Base-by-base conservation (phyloP, 225 moss, liverwort and hornwort genomes). In the Pleurozium schreberi region DNA sequence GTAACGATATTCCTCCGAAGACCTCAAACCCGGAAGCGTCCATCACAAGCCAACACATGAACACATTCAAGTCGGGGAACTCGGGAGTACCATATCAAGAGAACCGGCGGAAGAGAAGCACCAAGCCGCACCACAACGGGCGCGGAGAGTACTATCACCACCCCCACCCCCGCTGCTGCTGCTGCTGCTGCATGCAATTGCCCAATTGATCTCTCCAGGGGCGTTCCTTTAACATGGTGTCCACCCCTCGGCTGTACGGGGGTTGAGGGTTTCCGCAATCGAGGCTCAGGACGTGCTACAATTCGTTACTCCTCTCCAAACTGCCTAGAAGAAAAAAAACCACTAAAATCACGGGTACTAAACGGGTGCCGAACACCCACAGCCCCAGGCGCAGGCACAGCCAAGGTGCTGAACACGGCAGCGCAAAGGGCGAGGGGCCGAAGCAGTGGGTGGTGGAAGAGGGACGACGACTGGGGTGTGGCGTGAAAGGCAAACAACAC, bases 331-430 rank as follows among this genome's bases (percentile, higher is more conserved):
- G 59, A 30, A 75, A 88, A 83, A 84, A 57, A 87, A 89, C 93
- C 83, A 92, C 92, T 92, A 93, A 93, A 93, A 93, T 93, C 93
- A 90, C 93, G 93, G 93, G 90, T 90, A 92, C 89, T 89, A 93
- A 92, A 92, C 88, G 82, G 92, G 85, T 88, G 86, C 88, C 80
- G 68, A 66, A 76, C 82, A 69, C 20, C 71, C 70, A 59, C 69
- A 70, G 79, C 68, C 87, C 36, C 59, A 87, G 65, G 77, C 53
- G 65, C 78, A 65, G 60, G 30, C 70, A 76, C 67, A 58, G 80
- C 53, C 63, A 77, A 38, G 55, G 63, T 50, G 87, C 42, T 55
- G 42, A 66, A 79, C 87, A 57, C 79, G 57, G 87, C 79, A 81
- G 87, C 43, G 40, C 59, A 61, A 63, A 64, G 74, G 53, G 77